A percentile compares a stretch with the other conserved stretches of the same genome.
phyloP scores from a whole-genome alignment of 139 green algal species.

The Tetradesmus lagerheimii region DNA sequence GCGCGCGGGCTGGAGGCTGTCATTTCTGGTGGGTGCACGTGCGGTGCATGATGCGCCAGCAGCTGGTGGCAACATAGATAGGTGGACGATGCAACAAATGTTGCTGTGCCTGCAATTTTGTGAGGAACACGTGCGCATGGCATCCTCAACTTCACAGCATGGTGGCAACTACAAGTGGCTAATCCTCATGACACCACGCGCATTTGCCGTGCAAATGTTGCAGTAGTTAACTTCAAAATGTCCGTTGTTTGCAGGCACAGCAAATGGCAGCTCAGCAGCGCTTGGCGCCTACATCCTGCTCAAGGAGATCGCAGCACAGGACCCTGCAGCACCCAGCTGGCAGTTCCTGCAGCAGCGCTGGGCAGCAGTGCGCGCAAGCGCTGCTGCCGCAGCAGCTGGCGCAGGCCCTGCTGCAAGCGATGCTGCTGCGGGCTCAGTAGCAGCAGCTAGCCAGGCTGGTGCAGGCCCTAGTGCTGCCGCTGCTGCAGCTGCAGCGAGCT shows the following conservation, averaged over 20 bases:
- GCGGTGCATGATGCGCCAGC: background rate
- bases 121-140: too few relatives aligned
- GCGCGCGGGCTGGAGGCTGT: conserved; percentile 61
- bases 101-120: too few relatives aligned
- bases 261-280: conserved; percentile 25
- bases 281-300: conserved; percentile 76
- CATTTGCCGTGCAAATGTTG: too few relatives aligned
- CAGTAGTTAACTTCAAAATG: too few relatives aligned
- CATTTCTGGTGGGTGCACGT: conserved; percentile 47
- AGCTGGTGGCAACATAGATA: too few relatives aligned
- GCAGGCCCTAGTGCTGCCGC: background rate
- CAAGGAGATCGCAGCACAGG: conserved; percentile 67
- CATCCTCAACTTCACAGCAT: too few relatives aligned
- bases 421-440: background rate
- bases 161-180: too few relatives aligned
- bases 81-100: too few relatives aligned
- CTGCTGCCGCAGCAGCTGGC: background rate
- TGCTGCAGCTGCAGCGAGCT: background rate
- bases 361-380: conserved; percentile 50
- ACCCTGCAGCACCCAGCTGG: conserved; percentile 74
- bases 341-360: conserved; percentile 78
- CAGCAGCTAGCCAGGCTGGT: background rate
- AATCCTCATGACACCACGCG: too few relatives aligned
- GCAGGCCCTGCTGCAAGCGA: background rate
- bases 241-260: background rate